Evolutionary conservation across 805 yeast species (phyloP).

Genomic region (Jamesozyma spencerorum): DNA sequence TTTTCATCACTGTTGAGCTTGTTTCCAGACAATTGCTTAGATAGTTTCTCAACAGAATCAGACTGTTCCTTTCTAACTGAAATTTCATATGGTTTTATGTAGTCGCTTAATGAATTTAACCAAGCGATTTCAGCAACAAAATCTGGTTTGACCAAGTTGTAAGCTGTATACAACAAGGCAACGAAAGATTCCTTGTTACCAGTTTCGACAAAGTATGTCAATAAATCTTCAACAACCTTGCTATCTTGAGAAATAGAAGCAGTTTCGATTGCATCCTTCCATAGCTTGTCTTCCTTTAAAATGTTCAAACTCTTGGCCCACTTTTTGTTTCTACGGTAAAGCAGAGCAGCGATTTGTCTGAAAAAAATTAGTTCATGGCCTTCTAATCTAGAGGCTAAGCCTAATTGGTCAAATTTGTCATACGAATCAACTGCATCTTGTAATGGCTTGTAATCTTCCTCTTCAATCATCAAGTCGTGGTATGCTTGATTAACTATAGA

Average conservation of each 20-base stretch:
- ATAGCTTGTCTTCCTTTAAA: conserved; percentile 82
- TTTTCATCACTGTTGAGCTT: conserved; percentile 45
- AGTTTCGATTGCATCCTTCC: conserved; percentile 91
- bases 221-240: conserved; percentile 79
- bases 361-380: conserved; percentile 84
- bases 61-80: conserved; percentile 75
- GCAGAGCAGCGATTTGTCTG: conserved; percentile 90
- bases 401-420: conserved; percentile 87
- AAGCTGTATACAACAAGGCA: conserved; percentile 80
- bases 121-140: conserved; percentile 83
- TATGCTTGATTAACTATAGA: conserved; percentile 89
- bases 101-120: conserved; percentile 77
- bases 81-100: conserved; percentile 85
- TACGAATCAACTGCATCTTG: conserved; percentile 78
- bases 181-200: conserved; percentile 94
- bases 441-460: conserved; percentile 87
- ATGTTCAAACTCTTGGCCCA: conserved; percentile 83
- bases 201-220: conserved; percentile 89
- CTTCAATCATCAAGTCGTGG: conserved; percentile 91
- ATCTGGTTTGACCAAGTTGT: conserved; percentile 70
- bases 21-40: conserved; percentile 57
- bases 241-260: conserved; percentile 72
- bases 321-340: conserved; percentile 90
- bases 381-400: conserved; percentile 86
- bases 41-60: conserved; percentile 52